A percentile compares a stretch with the other conserved stretches of the same genome.
Conservation (phyloP, 2,329 filamentous ascomycete species). For the Colletotrichum sp. region DNA sequence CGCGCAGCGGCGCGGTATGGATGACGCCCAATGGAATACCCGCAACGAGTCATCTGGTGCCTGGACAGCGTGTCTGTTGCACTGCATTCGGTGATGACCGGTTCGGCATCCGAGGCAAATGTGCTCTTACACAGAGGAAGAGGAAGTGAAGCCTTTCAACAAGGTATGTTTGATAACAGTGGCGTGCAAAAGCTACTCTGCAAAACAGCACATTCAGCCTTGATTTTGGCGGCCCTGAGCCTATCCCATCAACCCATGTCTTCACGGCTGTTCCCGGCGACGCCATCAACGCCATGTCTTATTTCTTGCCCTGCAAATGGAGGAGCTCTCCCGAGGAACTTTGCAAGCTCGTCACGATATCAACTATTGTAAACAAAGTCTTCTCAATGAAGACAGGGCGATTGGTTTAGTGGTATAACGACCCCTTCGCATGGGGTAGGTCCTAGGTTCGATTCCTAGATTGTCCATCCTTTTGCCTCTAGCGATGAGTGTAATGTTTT, state of each 20-base stretch:
- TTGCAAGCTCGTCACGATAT: background rate
- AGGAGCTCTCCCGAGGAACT: background rate
- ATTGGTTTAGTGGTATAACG: background rate
- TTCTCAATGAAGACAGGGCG: background rate
- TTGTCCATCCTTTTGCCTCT: background rate
- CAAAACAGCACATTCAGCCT: background rate
- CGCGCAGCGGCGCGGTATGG: background rate
- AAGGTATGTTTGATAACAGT: background rate
- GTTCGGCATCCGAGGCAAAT: background rate
- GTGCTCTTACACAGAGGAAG: background rate
- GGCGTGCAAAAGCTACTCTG: background rate
- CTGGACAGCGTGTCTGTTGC: background rate
- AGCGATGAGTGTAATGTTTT: background rate
- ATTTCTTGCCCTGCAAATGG: background rate
- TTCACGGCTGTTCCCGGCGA: background rate
- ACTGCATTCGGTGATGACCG: background rate
- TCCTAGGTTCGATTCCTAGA: background rate
- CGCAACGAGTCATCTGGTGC: background rate
- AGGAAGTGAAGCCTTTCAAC: background rate
- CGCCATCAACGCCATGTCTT: background rate
- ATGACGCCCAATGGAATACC: background rate
- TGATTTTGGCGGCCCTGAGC: background rate
- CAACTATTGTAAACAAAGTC: background rate
- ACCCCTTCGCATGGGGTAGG: background rate
- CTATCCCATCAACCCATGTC: background rate